These are phyloP conservation scores for Penicillium robsamsonii DNA, from an alignment of 495 filamentous ascomycete genomes.

Conservation along the genomic window DNA sequence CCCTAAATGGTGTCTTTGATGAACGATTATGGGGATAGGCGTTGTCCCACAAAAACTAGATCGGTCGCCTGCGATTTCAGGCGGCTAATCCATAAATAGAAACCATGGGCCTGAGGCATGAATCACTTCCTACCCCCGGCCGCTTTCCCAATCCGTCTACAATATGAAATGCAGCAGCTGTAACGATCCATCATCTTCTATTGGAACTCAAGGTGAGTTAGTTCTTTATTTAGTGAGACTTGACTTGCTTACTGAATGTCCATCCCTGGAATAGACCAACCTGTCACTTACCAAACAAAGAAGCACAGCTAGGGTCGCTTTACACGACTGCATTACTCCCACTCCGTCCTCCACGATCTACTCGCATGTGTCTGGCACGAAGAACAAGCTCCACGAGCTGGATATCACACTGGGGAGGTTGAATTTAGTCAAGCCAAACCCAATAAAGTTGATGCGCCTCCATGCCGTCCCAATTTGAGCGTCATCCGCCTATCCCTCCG, in stretches of 20 bases:
- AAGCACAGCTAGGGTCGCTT: slow-evolving; percentile 1
- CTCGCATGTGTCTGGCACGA: slow-evolving; percentile 19
- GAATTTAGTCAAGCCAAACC: neutral
- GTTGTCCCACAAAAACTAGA: slow-evolving; percentile 6
- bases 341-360: slow-evolving; percentile 17
- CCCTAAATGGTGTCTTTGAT: neutral
- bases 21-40: neutral
- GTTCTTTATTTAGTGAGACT: neutral
- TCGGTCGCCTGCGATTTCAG: neutral
- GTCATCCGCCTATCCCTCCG: slow-evolving; percentile 35
- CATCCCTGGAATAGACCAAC: neutral
- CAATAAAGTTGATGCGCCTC: slow-evolving; percentile 31
- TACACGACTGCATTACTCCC: slow-evolving; percentile 12
- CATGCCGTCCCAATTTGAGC: slow-evolving; percentile 43
- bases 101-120: slow-evolving; percentile 19
- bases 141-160: slow-evolving; percentile 30
- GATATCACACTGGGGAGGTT: slow-evolving; percentile 2
- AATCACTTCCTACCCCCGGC: slow-evolving; percentile 10
- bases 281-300: neutral
- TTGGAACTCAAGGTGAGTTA: neutral
- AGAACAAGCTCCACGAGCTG: slow-evolving; percentile 15
- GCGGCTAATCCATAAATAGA: slow-evolving; percentile 24
- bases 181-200: slow-evolving; percentile 13
- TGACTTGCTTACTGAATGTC: neutral
- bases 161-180: slow-evolving; percentile 20